phyloP scores from a whole-genome alignment of 2,329 filamentous ascomycete genomes.

The Ceratocystis eucalypticola region DNA sequence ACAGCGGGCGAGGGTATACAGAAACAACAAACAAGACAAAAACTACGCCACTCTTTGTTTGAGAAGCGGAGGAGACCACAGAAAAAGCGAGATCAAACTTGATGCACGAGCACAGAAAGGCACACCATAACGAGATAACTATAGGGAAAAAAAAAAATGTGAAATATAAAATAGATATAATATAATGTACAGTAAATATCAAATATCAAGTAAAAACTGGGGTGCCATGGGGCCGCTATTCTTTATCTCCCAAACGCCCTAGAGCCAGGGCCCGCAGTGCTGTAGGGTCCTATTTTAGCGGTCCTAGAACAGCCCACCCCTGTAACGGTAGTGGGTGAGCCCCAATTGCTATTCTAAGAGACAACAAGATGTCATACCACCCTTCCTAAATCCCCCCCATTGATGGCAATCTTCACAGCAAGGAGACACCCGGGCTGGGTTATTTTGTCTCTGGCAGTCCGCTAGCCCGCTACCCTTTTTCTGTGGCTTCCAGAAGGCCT shows the following conservation, averaged over 20 bases:
- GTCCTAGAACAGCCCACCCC: background rate
- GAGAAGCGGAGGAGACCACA: background rate
- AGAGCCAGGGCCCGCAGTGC: background rate
- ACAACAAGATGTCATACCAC: background rate
- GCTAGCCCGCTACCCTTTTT: background rate
- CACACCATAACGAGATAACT: background rate
- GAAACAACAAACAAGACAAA: background rate
- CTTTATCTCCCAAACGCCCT: background rate
- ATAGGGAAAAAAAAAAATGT: background rate
- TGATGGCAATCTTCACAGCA: background rate
- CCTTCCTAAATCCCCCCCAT: background rate
- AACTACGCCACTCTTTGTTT: background rate
- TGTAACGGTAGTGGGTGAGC: background rate
- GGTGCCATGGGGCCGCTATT: background rate
- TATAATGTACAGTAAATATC: background rate
- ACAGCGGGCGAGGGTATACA: background rate
- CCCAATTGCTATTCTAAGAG: background rate
- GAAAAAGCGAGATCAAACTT: background rate
- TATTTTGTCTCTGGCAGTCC: no score
- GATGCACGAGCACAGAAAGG: background rate
- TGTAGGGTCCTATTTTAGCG: background rate
- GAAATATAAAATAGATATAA: background rate
- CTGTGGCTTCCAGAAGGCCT: background rate
- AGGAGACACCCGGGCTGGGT: no score
- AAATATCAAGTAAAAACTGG: no score